These are phyloP conservation scores for Cystobasidium slooffiae DNA, from an alignment of 1,284 basidiomycete genomes.

Conservation along the genomic window DNA sequence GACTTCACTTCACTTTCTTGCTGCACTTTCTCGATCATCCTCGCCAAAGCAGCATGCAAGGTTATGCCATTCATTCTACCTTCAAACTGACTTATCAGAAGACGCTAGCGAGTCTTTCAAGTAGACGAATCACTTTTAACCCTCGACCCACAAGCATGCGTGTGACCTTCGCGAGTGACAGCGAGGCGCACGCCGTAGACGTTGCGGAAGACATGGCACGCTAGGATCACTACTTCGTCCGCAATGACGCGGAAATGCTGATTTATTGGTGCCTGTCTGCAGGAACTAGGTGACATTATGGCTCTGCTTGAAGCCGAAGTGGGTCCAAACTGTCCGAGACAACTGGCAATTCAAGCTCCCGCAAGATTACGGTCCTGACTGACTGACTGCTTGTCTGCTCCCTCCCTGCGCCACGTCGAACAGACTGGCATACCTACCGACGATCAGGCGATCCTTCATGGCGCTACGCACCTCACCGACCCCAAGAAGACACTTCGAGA, in stretches of 20 bases:
- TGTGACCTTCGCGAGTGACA: slow-evolving; percentile 34
- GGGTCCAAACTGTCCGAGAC: slow-evolving; percentile 50
- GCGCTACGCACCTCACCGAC: slow-evolving; percentile 68
- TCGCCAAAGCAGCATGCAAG: too few species aligned
- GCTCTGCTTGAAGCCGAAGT: slow-evolving; percentile 89
- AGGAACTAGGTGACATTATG: slow-evolving; percentile 86
- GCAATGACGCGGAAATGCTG: not conserved
- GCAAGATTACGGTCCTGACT: not conserved
- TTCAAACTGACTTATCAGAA: too few species aligned
- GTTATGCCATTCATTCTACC: too few species aligned
- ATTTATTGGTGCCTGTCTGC: slow-evolving; percentile 61
- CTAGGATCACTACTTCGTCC: not conserved
- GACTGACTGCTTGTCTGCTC: too few species aligned
- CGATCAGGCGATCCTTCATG: slow-evolving; percentile 72
- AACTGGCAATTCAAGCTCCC: not conserved
- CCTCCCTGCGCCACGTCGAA: too few species aligned
- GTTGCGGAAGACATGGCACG: slow-evolving; percentile 43
- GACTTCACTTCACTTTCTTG: too few species aligned
- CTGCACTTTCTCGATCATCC: too few species aligned
- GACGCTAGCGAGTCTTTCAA: not conserved
- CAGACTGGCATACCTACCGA: slow-evolving; percentile 70
- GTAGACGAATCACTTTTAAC: not conserved
- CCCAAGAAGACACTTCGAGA: slow-evolving; percentile 69
- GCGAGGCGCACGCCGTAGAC: slow-evolving; percentile 36
- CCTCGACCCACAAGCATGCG: slow-evolving; percentile 9